Conservation (phyloP, 305 asterid genomes). For the Fraxinus baroniana region DNA sequence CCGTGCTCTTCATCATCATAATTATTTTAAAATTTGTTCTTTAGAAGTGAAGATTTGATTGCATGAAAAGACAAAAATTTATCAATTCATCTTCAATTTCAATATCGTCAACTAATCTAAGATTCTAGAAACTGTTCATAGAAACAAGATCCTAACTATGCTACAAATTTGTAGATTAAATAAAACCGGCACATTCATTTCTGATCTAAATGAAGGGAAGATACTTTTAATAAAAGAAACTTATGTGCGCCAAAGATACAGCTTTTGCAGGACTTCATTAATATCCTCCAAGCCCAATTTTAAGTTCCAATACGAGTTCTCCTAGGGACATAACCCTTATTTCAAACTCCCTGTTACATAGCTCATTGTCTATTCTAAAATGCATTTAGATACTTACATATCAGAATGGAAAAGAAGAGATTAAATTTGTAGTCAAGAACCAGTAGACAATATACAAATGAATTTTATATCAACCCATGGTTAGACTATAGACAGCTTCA, state of each 20-base stretch:
- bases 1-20: neutral
- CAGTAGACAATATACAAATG: neutral
- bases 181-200: neutral
- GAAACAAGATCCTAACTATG: neutral
- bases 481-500: conserved; percentile 5
- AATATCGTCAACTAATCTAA: neutral
- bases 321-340: neutral
- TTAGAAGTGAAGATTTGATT: neutral
- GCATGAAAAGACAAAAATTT: neutral
- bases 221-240: neutral
- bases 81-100: neutral
- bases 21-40: neutral
- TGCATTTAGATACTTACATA: neutral
- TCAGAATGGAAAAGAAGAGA: neutral
- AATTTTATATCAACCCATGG: neutral
- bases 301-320: neutral
- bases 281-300: neutral
- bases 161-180: neutral
- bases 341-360: neutral
- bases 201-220: neutral
- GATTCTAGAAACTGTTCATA: neutral
- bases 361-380: neutral
- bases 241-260: neutral
- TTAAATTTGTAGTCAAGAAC: neutral
- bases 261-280: neutral